Evolutionary conservation across 352 stramenopile genomes (phyloP), one percentile per base, ranked within the genome.

Genomic region (Lagenidium giganteum): DNA sequence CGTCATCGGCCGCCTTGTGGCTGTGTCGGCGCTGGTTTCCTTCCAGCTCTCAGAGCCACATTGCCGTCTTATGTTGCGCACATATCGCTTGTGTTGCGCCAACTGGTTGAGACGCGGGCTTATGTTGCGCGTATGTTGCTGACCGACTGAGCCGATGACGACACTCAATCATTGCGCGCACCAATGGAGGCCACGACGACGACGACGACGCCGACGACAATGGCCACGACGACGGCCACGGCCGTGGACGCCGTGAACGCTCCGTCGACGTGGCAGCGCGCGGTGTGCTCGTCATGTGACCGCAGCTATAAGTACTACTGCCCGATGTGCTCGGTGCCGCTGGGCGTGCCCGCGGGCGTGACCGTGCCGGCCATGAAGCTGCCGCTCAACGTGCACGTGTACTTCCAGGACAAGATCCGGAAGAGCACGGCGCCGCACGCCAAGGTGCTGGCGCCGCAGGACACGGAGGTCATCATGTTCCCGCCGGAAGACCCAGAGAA

Each of bases 271-370:
- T 93, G 82, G 82, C 54, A 41, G 54, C 79, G 82, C 22, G 49
- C 61, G 31, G 57, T 50, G 16, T 94, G 82, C 46, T 49, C 75
- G 14, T 65, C 51, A 4, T 94, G 82, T 55, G 59, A 81, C 17
- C 75, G 70, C 45, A 94, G 75, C 67, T 90, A 82, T 67, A 92
- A 92, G 61, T 94, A 89, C 52, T 94, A 88, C 51, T 94, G 82
- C 28, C 79, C 79, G 1, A 72, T 60, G 28, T 94, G 82, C 59
- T 84, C 53, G 27, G 57, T 87, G 8, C 40, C 73, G 6, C 40
- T 94, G 35, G 78, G 79, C n/a, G 61, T 63, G 4, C 77, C 82
- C 1, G 47, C 70, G 17, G 53, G 54, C 34, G 67, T 71, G 32
- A 42, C 37, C 9, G 75, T 87, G 22, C 82, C 82, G 23, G 41